Percentiles rank a stretch among this genome's conserved stretches.
Conservation (phyloP, 768 basidiomycete genomes). For the Lyophyllum semitale region DNA sequence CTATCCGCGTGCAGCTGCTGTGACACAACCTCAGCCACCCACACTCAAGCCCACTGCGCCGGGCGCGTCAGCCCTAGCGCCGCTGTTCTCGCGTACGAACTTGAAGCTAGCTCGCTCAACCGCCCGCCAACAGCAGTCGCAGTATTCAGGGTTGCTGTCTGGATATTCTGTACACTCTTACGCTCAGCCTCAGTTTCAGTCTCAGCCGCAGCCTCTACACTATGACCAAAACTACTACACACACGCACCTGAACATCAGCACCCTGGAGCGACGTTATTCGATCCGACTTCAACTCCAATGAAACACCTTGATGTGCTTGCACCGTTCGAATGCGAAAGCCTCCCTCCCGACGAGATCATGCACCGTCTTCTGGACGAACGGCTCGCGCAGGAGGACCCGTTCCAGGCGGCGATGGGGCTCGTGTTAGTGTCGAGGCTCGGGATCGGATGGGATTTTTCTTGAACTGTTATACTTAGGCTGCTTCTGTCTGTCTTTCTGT, state of each 20-base stretch:
- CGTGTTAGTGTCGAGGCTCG: conserved; percentile 40
- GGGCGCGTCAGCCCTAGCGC: conserved; percentile 1
- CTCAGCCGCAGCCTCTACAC: background rate
- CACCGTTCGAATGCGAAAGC: conserved; percentile 19
- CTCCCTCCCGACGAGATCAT: conserved; percentile 25
- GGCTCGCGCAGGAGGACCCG: conserved; percentile 34
- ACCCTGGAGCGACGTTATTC: conserved; percentile 11
- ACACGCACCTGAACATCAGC: background rate
- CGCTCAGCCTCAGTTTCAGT: background rate
- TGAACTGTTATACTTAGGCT: conserved; percentile 3
- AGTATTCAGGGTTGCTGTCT: background rate
- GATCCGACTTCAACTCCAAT: conserved; percentile 30
- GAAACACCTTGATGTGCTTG: conserved; percentile 33
- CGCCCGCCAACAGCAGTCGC: background rate
- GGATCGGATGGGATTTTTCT: conserved; percentile 31
- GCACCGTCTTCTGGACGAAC: conserved; percentile 34
- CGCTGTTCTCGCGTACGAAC: conserved; percentile 4
- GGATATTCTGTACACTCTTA: background rate
- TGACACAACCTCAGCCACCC: background rate
- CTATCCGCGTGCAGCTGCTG: background rate
- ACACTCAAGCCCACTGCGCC: conserved; percentile 3
- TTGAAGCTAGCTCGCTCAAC: background rate
- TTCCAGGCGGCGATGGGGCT: conserved; percentile 54
- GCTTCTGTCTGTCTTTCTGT: background rate
- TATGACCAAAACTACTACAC: background rate